Evolutionary conservation across 345 rosid genomes (phyloP).

Genomic region (Psidium guajava): DNA sequence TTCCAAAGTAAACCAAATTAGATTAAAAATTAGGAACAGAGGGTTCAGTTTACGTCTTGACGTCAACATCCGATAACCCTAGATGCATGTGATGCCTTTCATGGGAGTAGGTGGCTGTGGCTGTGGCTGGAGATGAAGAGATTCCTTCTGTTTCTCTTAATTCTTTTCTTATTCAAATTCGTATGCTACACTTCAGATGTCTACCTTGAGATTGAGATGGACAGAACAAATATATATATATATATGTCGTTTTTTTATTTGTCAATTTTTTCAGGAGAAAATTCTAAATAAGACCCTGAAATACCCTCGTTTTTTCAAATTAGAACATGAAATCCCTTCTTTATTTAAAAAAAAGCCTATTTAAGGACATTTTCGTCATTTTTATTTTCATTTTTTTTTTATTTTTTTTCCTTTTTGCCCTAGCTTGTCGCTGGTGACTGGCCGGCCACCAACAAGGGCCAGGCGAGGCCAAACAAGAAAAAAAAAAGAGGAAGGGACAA

Average conservation of each 20-base stretch:
- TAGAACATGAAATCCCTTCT: too few relatives aligned
- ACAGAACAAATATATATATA: background rate
- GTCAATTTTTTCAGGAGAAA: background rate
- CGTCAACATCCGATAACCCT: background rate
- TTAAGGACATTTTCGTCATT: too few relatives aligned
- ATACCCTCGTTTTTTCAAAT: too few relatives aligned
- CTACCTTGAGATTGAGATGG: background rate
- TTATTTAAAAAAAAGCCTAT: too few relatives aligned
- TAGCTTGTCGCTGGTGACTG: too few relatives aligned
- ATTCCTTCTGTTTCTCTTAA: background rate
- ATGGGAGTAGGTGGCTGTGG: background rate
- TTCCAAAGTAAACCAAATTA: background rate
- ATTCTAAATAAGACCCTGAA: too few relatives aligned
- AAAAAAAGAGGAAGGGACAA: too few relatives aligned
- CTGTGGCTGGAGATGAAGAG: background rate
- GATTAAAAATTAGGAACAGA: background rate
- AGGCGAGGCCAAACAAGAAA: too few relatives aligned
- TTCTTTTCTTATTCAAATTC: background rate
- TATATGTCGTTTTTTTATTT: background rate
- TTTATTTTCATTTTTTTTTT: too few relatives aligned
- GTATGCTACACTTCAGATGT: background rate
- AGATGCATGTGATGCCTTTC: background rate
- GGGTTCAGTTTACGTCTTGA: background rate
- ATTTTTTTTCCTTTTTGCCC: too few relatives aligned
- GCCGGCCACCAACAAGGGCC: too few relatives aligned